Percentiles rank a stretch among this genome's conserved stretches.
Evolutionary conservation across 768 basidiomycete genomes (phyloP).

Genomic region (Tylopilus felleus): DNA sequence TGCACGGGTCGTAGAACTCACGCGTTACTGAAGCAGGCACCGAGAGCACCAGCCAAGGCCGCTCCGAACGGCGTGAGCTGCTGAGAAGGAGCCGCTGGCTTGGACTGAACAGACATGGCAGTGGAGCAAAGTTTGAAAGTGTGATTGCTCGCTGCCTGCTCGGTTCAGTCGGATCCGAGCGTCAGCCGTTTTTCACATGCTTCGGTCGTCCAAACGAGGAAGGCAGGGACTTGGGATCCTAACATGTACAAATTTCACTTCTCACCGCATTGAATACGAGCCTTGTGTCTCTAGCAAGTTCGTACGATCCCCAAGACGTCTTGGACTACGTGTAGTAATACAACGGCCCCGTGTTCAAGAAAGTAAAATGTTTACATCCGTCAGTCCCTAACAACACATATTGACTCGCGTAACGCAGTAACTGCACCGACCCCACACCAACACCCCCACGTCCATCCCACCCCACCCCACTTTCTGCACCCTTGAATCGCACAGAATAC

Average conservation of each 20-base stretch:
- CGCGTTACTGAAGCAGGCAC: constrained; percentile 92
- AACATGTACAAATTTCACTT: constrained; percentile 18
- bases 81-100: constrained; percentile 55
- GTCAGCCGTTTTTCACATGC: constrained; percentile 5
- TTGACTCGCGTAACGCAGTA: too few species aligned
- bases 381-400: too few species aligned
- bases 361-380: too few species aligned
- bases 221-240: constrained; percentile 12
- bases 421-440: too few species aligned
- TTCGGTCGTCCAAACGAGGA: background rate
- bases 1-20: constrained; percentile 41
- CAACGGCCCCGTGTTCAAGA: too few species aligned
- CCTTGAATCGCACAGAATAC: too few species aligned
- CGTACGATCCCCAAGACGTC: too few species aligned
- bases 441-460: too few species aligned
- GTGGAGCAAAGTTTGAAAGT: background rate
- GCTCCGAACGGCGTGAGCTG: constrained; percentile 82
- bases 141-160: background rate
- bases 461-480: too few species aligned
- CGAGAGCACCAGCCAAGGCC: constrained; percentile 89
- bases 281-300: too few species aligned
- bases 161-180: background rate
- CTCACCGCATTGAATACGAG: too few species aligned
- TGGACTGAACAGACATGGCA: constrained; percentile 38
- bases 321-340: too few species aligned